These are phyloP conservation scores for Dianthus caryophyllus DNA, from an alignment of 148 eudicot genomes.

Conservation along the genomic window DNA sequence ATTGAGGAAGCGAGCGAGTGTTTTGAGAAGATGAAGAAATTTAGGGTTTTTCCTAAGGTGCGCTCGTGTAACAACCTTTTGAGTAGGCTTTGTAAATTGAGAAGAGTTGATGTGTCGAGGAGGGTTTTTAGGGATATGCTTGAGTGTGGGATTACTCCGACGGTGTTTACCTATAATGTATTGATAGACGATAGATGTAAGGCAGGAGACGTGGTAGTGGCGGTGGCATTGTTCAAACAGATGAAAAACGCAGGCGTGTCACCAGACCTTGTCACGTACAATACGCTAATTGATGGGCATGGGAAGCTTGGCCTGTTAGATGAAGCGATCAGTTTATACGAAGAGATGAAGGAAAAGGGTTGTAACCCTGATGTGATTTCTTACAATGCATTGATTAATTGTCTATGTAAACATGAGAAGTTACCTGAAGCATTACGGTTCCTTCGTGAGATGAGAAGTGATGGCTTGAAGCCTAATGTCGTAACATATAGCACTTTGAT, in stretches of 20 bases:
- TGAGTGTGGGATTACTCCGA: conserved; percentile 52
- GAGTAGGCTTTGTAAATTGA: conserved; percentile 47
- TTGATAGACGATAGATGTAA: conserved; percentile 78
- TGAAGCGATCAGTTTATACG: conserved; percentile 43
- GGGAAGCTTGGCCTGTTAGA: conserved; percentile 76
- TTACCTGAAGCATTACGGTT: conserved; percentile 60
- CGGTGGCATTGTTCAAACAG: conserved; percentile 43
- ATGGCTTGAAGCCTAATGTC: conserved; percentile 71
- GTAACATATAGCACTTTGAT: conserved; percentile 91
- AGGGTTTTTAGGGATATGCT: conserved; percentile 61
- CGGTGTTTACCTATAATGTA: conserved; percentile 81
- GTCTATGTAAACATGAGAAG: conserved; percentile 67
- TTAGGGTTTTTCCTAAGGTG: conserved; percentile 64
- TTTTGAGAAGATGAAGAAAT: conserved; percentile 57
- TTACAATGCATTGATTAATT: conserved; percentile 76
- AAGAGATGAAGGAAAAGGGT: conserved; percentile 60
- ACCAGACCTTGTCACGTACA: conserved; percentile 88
- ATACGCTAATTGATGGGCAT: conserved; percentile 78
- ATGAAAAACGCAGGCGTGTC: conserved; percentile 56
- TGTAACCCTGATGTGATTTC: conserved; percentile 77
- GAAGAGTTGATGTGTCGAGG: conserved; percentile 37
- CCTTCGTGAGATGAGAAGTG: conserved; percentile 64
- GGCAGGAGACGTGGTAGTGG: conserved; percentile 58
- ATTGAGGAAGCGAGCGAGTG: conserved; percentile 76
- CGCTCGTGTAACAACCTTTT: conserved; percentile 79